Conservation (phyloP, 495 filamentous ascomycete species). For the Oidiodendron maius region DNA sequence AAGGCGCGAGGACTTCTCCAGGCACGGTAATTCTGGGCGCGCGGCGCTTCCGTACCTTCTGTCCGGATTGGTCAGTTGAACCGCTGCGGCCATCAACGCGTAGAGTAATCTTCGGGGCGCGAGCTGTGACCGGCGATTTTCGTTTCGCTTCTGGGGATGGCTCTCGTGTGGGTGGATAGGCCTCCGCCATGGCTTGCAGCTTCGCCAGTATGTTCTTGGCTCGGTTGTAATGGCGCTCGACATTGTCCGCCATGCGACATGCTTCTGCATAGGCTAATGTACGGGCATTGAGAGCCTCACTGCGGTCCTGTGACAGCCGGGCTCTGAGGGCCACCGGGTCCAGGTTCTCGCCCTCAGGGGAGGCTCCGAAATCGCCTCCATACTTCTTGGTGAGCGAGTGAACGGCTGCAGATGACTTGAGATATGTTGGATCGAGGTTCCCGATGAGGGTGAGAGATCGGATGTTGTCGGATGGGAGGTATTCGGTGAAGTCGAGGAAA, state of each 20-base stretch:
- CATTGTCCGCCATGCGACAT: constrained; percentile 65
- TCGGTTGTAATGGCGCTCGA: constrained; percentile 73
- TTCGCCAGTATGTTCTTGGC: constrained; percentile 74
- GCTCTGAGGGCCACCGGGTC: constrained; percentile 55
- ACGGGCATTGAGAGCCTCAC: constrained; percentile 68
- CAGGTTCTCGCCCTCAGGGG: constrained; percentile 21
- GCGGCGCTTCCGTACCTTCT: constrained; percentile 15
- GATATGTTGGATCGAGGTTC: constrained; percentile 70
- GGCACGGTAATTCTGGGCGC: constrained; percentile 47
- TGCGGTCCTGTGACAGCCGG: constrained; percentile 68
- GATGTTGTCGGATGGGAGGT: constrained; percentile 86
- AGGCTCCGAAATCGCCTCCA: constrained; percentile 61
- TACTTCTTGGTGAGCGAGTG: constrained; percentile 71
- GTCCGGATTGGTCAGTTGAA: constrained; percentile 1
- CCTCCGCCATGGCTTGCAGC: constrained; percentile 64
- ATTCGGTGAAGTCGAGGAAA: constrained; percentile 95
- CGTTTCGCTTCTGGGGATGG: constrained; percentile 31
- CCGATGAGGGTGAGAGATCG: constrained; percentile 86
- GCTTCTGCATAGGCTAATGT: constrained; percentile 79
- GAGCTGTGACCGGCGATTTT: constrained; percentile 51
- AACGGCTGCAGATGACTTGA: constrained; percentile 56
- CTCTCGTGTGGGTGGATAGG: constrained; percentile 41
- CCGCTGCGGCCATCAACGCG: constrained; percentile 51
- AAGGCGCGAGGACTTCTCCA: constrained; percentile 52
- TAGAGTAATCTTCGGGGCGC: constrained; percentile 57